Base-by-base conservation (phyloP, 345 rosid species). In the Raphanus raphanistrum region DNA sequence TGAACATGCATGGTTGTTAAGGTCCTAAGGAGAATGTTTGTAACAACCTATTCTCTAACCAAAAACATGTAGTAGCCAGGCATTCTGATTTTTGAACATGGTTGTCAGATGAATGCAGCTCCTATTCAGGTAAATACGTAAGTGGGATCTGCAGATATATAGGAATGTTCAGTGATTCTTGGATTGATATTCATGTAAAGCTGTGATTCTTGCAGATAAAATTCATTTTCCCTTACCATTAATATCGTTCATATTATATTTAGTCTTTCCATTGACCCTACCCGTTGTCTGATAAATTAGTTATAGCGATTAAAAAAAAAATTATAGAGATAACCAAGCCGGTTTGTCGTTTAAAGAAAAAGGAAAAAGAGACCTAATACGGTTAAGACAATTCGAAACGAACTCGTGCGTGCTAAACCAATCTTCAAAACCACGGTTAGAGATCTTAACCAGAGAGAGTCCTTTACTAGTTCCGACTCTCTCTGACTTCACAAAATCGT, bases 41-140 rank as follows among this genome's bases (percentile, higher is more conserved):
- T 73, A 68, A 36, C 70, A 28, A 17, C 8, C 26, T 79, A 28
- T 73, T 64, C 45, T 48, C 70, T 33, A 73, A 61, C 55, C 69
- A 79, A 8, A 8, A 68, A 68, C 66, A 79, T 79, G 65, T 0
- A 21, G 21, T 21, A 78, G 35, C 63, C 45, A 29, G 35, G 69
- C 45, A 29, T 67, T 73, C 82, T 17, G 60, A 66, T 64, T 79
- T 21, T 21, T 21, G 21, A 21, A 21, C 21, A 21, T 21, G 21
- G 60, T 62, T 67, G 67, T 79, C 64, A 73, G 27, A 79, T 68
- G 78, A 61, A 79, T 61, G 35, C 73, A 36, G 68, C 77, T 72
- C 82, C 78, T 67, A 50, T 68, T 1, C 63, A 78, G 77, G 81
- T 78, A 77, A 45, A 8, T 54, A 54, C 1, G 8, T 48, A 21